Evolutionary conservation across 2,329 filamentous ascomycete genomes (phyloP).

Genomic region (Diaporthe aspalathi): DNA sequence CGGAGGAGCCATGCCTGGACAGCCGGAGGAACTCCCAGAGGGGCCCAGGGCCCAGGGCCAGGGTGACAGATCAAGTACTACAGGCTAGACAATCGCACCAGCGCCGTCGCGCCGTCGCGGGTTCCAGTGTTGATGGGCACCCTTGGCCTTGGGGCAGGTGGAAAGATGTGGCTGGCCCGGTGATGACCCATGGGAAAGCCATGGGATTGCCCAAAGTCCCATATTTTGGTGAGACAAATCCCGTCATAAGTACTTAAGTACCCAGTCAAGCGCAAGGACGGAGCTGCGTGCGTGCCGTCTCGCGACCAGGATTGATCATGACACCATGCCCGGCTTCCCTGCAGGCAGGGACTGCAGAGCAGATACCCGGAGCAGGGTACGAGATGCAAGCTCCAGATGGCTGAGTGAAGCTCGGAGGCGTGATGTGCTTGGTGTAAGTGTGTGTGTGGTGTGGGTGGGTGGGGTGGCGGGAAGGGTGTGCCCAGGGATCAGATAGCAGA

Average conservation of each 20-base stretch:
- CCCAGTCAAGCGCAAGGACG: constrained; percentile 18
- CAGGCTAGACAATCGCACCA: constrained; percentile 1
- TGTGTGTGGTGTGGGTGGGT: not conserved
- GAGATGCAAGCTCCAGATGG: not conserved
- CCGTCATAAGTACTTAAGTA: constrained; percentile 15
- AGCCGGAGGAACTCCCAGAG: not conserved
- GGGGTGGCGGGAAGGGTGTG: constrained; percentile 20
- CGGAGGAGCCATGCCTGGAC: not conserved
- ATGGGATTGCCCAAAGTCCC: constrained; percentile 32
- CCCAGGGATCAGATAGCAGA: constrained; percentile 6
- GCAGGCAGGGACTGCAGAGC: not conserved
- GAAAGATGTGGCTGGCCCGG: constrained; percentile 14
- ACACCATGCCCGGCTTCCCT: constrained; percentile 9
- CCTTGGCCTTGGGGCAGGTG: constrained; percentile 11
- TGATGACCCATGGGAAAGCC: constrained; percentile 11
- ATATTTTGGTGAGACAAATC: constrained; percentile 29
- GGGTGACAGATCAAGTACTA: not conserved
- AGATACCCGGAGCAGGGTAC: constrained; percentile 8
- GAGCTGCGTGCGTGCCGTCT: not conserved
- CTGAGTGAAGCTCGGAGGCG: constrained; percentile 13
- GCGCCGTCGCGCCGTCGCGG: constrained; percentile 18
- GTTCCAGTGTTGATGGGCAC: constrained; percentile 9
- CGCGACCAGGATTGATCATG: constrained; percentile 18
- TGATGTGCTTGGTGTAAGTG: constrained; percentile 11
- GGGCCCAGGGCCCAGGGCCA: not conserved